Evolutionary conservation across 331 rosid genomes (phyloP).

Genomic region (Pyrus hybrid): DNA sequence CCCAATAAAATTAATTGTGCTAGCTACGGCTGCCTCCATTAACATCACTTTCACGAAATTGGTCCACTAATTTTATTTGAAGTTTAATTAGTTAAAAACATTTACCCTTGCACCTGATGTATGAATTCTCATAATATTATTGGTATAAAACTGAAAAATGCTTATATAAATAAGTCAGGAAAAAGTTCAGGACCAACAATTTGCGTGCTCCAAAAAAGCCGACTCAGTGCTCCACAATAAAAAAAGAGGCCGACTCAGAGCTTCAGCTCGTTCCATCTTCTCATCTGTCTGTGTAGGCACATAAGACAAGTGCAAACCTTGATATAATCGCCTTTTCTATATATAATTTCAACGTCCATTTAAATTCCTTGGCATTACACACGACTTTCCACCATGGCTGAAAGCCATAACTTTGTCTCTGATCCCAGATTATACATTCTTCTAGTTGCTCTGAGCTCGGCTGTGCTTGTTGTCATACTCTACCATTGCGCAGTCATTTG

Average conservation of each 20-base stretch:
- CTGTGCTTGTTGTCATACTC: constrained; percentile 12
- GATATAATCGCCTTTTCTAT: neutral
- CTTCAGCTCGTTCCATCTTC: neutral
- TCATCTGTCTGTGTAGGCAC: neutral
- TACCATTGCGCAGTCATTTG: constrained; percentile 21
- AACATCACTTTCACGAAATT: neutral
- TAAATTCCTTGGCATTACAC: neutral
- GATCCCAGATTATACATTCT: constrained; percentile 1
- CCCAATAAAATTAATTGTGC: neutral
- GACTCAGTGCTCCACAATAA: neutral
- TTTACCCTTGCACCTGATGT: too few relatives aligned
- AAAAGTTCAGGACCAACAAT: too few relatives aligned
- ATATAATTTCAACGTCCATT: neutral
- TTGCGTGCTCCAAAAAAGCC: neutral
- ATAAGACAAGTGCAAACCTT: neutral
- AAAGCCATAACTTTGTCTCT: neutral
- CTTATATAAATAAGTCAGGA: too few relatives aligned
- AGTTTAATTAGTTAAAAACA: too few relatives aligned
- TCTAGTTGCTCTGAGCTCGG: constrained; percentile 12
- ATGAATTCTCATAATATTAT: too few relatives aligned
- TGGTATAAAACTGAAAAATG: too few relatives aligned
- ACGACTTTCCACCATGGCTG: neutral
- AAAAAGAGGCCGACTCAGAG: neutral
- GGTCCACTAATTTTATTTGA: neutral
- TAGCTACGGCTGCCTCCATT: neutral